Conservation (phyloP, 2,329 filamentous ascomycete genomes). For the Hypomyces perniciosus region DNA sequence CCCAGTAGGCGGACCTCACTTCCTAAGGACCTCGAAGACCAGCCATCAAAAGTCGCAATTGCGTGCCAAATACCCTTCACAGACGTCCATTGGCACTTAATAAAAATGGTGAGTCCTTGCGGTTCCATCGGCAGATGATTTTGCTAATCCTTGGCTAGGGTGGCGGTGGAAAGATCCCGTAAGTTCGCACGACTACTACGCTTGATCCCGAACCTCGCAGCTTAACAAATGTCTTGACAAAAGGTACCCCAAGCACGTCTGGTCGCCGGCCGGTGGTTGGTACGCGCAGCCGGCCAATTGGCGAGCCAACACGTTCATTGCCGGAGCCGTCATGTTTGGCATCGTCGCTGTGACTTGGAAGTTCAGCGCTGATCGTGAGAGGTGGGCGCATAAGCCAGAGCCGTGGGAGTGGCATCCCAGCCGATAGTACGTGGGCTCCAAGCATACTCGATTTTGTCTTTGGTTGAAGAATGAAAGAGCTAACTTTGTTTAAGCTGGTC, state of each 20-base stretch:
- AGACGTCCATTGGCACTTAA: slow-evolving; percentile 31
- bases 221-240: background rate
- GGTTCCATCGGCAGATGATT: background rate
- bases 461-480: background rate
- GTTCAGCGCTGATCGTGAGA: slow-evolving; percentile 67
- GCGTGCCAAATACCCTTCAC: slow-evolving; percentile 20
- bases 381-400: slow-evolving; percentile 69
- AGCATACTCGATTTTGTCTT: background rate
- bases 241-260: slow-evolving; percentile 98
- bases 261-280: slow-evolving; percentile 97
- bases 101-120: slow-evolving; percentile 50
- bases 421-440: slow-evolving; percentile 60
- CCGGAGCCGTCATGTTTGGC: slow-evolving; percentile 61
- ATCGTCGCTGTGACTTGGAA: slow-evolving; percentile 64
- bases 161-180: slow-evolving; percentile 65
- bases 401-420: slow-evolving; percentile 74
- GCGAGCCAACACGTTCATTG: slow-evolving; percentile 82
- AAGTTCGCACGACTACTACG: slow-evolving; percentile 29
- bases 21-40: slow-evolving; percentile 12
- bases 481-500: slow-evolving; percentile 33
- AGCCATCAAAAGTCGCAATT: slow-evolving; percentile 25
- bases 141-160: slow-evolving; percentile 50
- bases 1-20: slow-evolving; percentile 6
- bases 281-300: slow-evolving; percentile 93
- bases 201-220: slow-evolving; percentile 2